Base-by-base conservation (phyloP, 1,139 yeast species). In the Debaryomyces coudertii region DNA sequence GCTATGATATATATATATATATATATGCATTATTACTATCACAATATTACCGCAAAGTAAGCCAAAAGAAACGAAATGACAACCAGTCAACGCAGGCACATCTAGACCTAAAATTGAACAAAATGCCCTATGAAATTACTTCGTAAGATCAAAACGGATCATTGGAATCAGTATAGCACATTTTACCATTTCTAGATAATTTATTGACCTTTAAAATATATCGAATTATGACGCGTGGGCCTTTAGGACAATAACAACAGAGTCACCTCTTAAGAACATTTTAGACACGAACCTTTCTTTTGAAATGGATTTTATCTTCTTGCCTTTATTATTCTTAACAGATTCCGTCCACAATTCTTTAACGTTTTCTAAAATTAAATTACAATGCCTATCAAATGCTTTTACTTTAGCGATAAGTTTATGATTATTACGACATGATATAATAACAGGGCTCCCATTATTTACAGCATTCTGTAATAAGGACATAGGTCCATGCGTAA, bases 301-400 rank as follows among this genome's bases (percentile, higher is more conserved):
- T 47, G 88, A 75, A 5, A 86, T 78, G 1, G 84, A 74, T 58
- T 85, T 82, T 36, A 87, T 86, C 55, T 81, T 83, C 58, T 87
- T 86, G 1, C 93, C 92, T 56, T 83, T 83, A 41, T 78, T 68
- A 48, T 78, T 82, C 57, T 80, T 74, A 29, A 86, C 80, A 1
- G 74, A 73, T 57, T 90, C 96, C 0, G 88, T 82, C 96, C 96
- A 90, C 57, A 90, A 71, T 62, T 93, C 99, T 62, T 88, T 90
- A 36, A 93, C 98, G 58, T 90, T 90, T 59, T 90, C 97, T 54
- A 93, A 71, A 7, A 93, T 85, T 87, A 93, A 82, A 64, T 93
- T 93, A 52, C 97, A 87, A 66, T 93, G 99, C 60, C 97, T 83
- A 63, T 93, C 99, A 63, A 90, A 95, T 0, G 98, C 98, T 61